Evolutionary conservation across 306 rosid species (phyloP), one percentile per base, ranked within the genome.

Genomic region (Trifolium dubium): DNA sequence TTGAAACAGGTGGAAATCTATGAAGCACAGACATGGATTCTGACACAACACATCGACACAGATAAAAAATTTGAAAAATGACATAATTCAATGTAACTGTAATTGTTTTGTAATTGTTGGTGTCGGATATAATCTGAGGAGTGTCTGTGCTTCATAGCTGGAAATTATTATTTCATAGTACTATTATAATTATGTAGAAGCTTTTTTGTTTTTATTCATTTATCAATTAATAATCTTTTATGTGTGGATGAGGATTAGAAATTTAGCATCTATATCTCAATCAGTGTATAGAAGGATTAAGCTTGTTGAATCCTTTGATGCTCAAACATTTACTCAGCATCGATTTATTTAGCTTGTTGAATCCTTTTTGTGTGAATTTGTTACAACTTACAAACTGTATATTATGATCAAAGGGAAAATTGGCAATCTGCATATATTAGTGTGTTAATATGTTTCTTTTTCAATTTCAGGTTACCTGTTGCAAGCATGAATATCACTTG

Each of bases 401-500:
- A 62, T 32, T 53, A 59, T 53, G 23, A 23, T 23, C 44, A 34
- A 30, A 54, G 63, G 30, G 59, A 41, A 29, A 54, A 28, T 37
- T 64, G 64, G 55, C 68, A 44, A 35, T 19, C 29, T 78, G 44
- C 19, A 6, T 32, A 63, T 43, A 58, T 74, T 10, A 31, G 66
- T 68, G 51, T n/a, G 69, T 62, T 81, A 66, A 78, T 78, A 35
- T 55, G 59, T 65, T 67, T 79, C 55, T 19, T 77, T 64, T 60
- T 76, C 40, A 74, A 73, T 66, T 78, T 63, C 92, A 94, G 98
- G 81, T 88, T 75, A 94, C 98, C 55, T 80, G 79, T 83, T 94
- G 98, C 95, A 94, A 87, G 69, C 97, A 94, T 71, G 97, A 94
- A 75, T 94, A 91, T 80, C 97, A 94, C 81, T 89, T 94, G 79